These are phyloP conservation scores for Westerdykella aurantiaca DNA, from an alignment of 2,329 filamentous ascomycete species.

Conservation along the genomic window DNA sequence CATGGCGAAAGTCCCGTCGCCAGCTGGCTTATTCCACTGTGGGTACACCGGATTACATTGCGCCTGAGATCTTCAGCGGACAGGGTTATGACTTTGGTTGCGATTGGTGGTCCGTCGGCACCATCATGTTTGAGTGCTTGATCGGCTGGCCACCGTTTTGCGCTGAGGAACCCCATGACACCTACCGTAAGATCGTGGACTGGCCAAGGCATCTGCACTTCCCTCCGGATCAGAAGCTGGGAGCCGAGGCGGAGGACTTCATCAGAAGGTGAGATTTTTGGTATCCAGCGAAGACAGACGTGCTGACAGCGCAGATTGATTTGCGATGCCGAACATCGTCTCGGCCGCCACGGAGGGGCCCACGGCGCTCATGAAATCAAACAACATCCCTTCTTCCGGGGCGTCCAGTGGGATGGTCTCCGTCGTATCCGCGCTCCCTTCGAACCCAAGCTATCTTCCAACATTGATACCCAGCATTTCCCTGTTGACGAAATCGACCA, in stretches of 20 bases:
- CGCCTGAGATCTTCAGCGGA: constrained; percentile 94
- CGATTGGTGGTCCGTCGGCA: constrained; percentile 98
- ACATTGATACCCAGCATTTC: constrained; percentile 97
- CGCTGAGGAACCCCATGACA: constrained; percentile 94
- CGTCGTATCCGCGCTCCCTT: constrained; percentile 92
- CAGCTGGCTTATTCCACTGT: constrained; percentile 98
- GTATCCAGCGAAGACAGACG: constrained; percentile 16
- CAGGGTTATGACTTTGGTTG: constrained; percentile 95
- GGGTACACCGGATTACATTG: constrained; percentile 96
- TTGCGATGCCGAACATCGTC: constrained; percentile 86
- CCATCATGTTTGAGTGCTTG: constrained; percentile 99
- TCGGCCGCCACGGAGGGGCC: constrained; percentile 74
- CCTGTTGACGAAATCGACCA: constrained; percentile 98
- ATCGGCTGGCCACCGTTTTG: constrained; percentile 99
- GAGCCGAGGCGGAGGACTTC: constrained; percentile 82
- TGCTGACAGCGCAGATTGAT: constrained; percentile 60
- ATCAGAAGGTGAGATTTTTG: constrained; percentile 67
- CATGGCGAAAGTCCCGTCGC: constrained; percentile 92
- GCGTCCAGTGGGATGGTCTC: constrained; percentile 89
- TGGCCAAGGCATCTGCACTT: constrained; percentile 96
- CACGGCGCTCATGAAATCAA: constrained; percentile 89
- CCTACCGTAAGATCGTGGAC: constrained; percentile 98
- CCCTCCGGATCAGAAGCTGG: constrained; percentile 87
- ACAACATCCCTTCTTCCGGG: constrained; percentile 89
- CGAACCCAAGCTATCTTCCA: constrained; percentile 86